Conservation (phyloP, 2,329 filamentous ascomycete species). For the Stagonosporopsis cucurbitacearum region DNA sequence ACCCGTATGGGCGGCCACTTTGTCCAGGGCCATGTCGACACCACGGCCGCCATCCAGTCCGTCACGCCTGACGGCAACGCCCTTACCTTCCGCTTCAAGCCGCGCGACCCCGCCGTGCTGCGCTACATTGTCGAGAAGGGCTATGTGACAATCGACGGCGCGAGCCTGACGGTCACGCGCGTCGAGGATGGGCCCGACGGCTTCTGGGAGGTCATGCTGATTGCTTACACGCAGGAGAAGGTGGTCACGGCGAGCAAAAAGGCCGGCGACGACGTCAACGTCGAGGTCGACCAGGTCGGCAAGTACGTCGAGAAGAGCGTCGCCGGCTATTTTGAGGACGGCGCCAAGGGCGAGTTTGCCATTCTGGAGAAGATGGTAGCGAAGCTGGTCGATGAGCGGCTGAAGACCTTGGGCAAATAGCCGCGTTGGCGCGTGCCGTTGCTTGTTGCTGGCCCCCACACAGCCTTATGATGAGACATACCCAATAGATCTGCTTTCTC, state of each 20-base stretch:
- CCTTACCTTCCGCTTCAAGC: slow-evolving; percentile 81
- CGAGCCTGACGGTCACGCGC: slow-evolving; percentile 88
- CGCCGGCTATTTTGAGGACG: slow-evolving; percentile 73
- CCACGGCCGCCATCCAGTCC: slow-evolving; percentile 75
- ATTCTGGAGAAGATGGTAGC: slow-evolving; percentile 63
- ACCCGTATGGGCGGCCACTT: slow-evolving; percentile 99
- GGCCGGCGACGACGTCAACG: slow-evolving; percentile 81
- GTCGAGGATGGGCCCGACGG: slow-evolving; percentile 81
- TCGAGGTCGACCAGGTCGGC: slow-evolving; percentile 88
- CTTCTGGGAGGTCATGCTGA: slow-evolving; percentile 96
- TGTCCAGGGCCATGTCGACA: slow-evolving; percentile 97
- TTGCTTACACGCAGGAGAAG: slow-evolving; percentile 93
- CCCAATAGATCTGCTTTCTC: slow-evolving; percentile 11
- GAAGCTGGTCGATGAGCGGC: slow-evolving; percentile 74
- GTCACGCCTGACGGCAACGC: slow-evolving; percentile 87
- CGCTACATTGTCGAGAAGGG: slow-evolving; percentile 95
- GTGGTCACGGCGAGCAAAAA: slow-evolving; percentile 82
- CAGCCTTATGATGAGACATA: neutral
- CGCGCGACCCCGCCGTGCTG: slow-evolving; percentile 72
- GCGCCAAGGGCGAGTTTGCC: slow-evolving; percentile 58
- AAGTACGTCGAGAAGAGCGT: slow-evolving; percentile 93
- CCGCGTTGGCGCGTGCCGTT: slow-evolving; percentile 1
- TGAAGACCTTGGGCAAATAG: slow-evolving; percentile 54
- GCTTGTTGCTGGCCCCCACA: neutral
- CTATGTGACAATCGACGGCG: slow-evolving; percentile 91